Percentiles rank a stretch among this genome's conserved stretches.
Conservation (phyloP, 2,329 filamentous ascomycete species). For the Sarocladium oryzae region DNA sequence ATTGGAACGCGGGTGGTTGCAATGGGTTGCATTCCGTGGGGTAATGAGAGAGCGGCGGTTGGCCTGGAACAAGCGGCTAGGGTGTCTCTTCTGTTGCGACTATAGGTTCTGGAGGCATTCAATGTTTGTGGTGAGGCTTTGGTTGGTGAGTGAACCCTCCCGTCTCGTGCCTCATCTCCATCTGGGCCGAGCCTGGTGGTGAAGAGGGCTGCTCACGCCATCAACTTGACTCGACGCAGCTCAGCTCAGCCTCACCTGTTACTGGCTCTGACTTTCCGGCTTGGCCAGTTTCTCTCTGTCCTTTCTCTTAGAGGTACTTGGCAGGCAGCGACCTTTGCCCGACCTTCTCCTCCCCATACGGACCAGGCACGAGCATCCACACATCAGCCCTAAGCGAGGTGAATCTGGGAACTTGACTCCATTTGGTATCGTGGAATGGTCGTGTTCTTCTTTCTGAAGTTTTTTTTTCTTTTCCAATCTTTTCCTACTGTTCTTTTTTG, state of each 20-base stretch:
- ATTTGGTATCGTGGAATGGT: neutral
- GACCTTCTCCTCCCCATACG: no score
- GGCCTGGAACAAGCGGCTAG: neutral
- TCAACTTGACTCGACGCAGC: no score
- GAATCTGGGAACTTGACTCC: neutral
- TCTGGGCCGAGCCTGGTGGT: no score
- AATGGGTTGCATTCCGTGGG: conserved; percentile 5
- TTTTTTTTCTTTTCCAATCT: neutral
- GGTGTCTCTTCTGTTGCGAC: neutral
- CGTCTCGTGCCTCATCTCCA: no score
- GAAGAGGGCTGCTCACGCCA: no score
- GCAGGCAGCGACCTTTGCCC: no score
- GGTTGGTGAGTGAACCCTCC: neutral
- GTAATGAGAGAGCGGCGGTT: neutral
- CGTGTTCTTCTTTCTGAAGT: neutral
- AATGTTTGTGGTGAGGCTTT: neutral
- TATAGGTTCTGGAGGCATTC: neutral
- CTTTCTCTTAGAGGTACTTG: no score
- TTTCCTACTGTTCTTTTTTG: neutral
- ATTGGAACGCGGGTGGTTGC: conserved; percentile 6
- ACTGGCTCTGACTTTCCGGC: no score
- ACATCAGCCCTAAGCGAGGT: neutral
- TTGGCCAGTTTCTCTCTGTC: no score
- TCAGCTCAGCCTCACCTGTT: no score
- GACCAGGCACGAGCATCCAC: neutral